A percentile compares a stretch with the other conserved stretches of the same genome.
phyloP scores from a whole-genome alignment of 768 basidiomycete species.

The Amanita phalloides region DNA sequence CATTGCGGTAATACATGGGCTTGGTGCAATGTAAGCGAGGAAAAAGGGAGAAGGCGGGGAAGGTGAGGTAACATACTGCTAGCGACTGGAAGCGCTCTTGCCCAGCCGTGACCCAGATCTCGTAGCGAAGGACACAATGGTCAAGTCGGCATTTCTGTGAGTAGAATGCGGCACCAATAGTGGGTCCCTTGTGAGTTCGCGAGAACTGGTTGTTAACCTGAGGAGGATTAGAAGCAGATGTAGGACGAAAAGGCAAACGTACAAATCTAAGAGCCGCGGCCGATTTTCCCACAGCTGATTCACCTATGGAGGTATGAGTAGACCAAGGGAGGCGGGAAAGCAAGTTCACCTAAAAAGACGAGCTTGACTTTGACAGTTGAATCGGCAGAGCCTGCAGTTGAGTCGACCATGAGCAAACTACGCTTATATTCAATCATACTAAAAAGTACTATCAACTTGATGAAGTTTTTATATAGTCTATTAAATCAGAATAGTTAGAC shows the following conservation, averaged over 20 bases:
- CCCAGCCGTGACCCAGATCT: conserved; percentile 96
- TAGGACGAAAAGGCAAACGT: conserved; percentile 9
- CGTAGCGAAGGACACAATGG: conserved; percentile 86
- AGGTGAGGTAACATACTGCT: conserved; percentile 46
- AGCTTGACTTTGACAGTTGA: conserved; percentile 98
- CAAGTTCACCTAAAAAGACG: conserved; percentile 70
- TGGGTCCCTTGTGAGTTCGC: conserved; percentile 89
- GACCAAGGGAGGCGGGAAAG: conserved; percentile 1
- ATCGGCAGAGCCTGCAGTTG: conserved; percentile 64
- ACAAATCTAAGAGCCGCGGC: conserved; percentile 97
- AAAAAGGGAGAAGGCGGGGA: conserved; percentile 7
- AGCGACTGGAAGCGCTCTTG: conserved; percentile 97
- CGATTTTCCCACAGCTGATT: conserved; percentile 98
- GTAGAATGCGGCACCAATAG: conserved; percentile 92
- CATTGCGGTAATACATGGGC: conserved; percentile 99
- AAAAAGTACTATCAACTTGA: too few relatives aligned
- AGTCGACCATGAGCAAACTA: conserved; percentile 46
- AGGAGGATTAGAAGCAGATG: conserved; percentile 7
- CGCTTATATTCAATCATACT: too few relatives aligned
- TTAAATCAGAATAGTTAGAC: too few relatives aligned
- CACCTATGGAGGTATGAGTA: conserved; percentile 42
- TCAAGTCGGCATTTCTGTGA: conserved; percentile 94
- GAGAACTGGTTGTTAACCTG: conserved; percentile 97
- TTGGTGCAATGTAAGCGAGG: conserved; percentile 15
- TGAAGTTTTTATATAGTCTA: too few relatives aligned